These are phyloP conservation scores for Boletus coccyginus DNA, from an alignment of 768 basidiomycete genomes.

Conservation along the genomic window DNA sequence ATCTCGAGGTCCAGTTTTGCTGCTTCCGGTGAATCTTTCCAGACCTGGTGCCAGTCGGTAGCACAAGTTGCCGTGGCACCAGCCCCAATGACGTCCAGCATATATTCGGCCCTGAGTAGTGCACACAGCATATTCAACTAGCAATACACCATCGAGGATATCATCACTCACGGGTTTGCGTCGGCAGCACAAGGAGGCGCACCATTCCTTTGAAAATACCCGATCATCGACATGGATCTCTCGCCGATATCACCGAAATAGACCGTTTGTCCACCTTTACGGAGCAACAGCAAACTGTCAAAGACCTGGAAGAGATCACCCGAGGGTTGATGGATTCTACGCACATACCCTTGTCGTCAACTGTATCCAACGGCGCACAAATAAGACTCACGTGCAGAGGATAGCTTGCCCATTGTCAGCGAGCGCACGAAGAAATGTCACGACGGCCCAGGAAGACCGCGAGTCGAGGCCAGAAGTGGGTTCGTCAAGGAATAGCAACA, in stretches of 20 bases:
- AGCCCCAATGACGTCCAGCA: slow-evolving; percentile 55
- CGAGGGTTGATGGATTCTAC: slow-evolving; percentile 35
- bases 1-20: slow-evolving; percentile 39
- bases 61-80: slow-evolving; percentile 45
- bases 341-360: not conserved
- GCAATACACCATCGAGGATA: too few species aligned
- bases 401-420: slow-evolving; percentile 54
- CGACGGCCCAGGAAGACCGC: slow-evolving; percentile 50
- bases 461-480: slow-evolving; percentile 57
- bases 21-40: slow-evolving; percentile 45
- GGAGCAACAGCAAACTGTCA: slow-evolving; percentile 49
- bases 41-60: slow-evolving; percentile 50
- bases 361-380: not conserved
- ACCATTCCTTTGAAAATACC: slow-evolving; percentile 25
- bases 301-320: slow-evolving; percentile 51
- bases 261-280: slow-evolving; percentile 57
- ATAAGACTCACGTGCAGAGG: slow-evolving; percentile 46
- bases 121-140: not conserved
- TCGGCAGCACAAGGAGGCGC: slow-evolving; percentile 15
- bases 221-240: slow-evolving; percentile 18
- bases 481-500: slow-evolving; percentile 58
- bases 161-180: slow-evolving; percentile 24
- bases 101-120: slow-evolving; percentile 40
- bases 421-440: slow-evolving; percentile 47
- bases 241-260: slow-evolving; percentile 55